Base-by-base conservation (phyloP, 257 asterid genomes). In the Datura wrightii region DNA sequence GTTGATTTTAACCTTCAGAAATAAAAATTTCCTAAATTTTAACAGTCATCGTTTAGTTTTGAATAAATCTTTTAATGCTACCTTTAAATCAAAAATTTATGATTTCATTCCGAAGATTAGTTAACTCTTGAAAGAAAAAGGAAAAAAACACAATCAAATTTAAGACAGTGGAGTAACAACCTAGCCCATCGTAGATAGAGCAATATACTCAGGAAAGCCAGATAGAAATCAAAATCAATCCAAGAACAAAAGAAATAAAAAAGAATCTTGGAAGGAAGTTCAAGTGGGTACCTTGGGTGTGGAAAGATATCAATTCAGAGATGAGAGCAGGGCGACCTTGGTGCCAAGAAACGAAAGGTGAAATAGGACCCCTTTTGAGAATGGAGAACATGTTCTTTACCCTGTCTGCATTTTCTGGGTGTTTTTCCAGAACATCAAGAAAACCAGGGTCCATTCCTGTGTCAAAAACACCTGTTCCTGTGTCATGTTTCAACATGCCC, bases 391-490 rank as follows among this genome's bases (percentile, higher is more conserved):
- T 96, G 85, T 94, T 94, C 79, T 85, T 94, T 66, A 96, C 90
- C 90, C 99, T 91, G 82, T 91, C 93, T n/a, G 92, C 83, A 85
- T 93, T 96, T 90, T 96, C 99, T 63, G 98, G 98, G 90, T 96
- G 99, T 63, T 93, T 90, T 34, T 96, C 99, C 15, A 96, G 85
- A 8, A 96, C 97, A 85, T 96, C 98, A 15, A 94, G 97, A 65
- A 93, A 96, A 34, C 98, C 99, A 82, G 98, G 99, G 65, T 94
- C 95, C 83, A 86, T 60, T 85, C 98, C 98, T 79, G 95, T 56
- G 74, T 93, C 98, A 83, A 94, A 96, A 10, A 96, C 95, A 50
- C 99, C 99, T 82, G 84, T 89, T 42, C 97, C 98, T 80, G 93
- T 84, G 14, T 93, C 92, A 69, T 96, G 98, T 62, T 90, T 85